These are phyloP conservation scores for Geranium rotundifolium DNA, from an alignment of 345 rosid species.

Conservation along the genomic window DNA sequence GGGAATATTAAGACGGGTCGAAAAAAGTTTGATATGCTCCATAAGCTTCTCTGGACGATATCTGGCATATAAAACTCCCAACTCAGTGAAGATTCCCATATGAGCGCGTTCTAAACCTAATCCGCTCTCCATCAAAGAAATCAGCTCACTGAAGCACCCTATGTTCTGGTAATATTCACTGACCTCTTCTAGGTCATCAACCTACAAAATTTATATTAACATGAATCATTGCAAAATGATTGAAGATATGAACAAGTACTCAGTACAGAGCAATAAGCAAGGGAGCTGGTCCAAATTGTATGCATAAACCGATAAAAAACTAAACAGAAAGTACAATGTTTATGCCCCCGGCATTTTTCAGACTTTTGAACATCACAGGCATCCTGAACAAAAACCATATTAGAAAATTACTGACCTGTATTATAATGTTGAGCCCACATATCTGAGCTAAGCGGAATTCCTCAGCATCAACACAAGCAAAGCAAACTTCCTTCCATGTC, in stretches of 20 bases:
- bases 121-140: conserved; percentile 98
- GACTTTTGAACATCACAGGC: no score
- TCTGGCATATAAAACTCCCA: conserved; percentile 97
- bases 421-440: conserved; percentile 87
- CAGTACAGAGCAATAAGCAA: no score
- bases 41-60: conserved; percentile 90
- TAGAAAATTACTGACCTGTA: conserved; percentile 46
- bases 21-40: conserved; percentile 88
- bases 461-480: conserved; percentile 97
- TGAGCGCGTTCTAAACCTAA: conserved; percentile 94
- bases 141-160: conserved; percentile 82
- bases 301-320: background rate
- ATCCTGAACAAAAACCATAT: background rate
- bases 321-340: background rate
- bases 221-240: background rate
- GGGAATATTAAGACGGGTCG: conserved; percentile 91
- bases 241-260: no score
- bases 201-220: conserved; percentile 27
- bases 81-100: conserved; percentile 94
- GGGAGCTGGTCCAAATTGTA: background rate
- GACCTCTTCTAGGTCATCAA: conserved; percentile 91
- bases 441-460: conserved; percentile 95
- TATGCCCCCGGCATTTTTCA: no score
- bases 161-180: conserved; percentile 89
- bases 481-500: conserved; percentile 99